phyloP scores from a whole-genome alignment of 202 grass and related monocot genomes.

The Schoenoplectus tabernaemontani region DNA sequence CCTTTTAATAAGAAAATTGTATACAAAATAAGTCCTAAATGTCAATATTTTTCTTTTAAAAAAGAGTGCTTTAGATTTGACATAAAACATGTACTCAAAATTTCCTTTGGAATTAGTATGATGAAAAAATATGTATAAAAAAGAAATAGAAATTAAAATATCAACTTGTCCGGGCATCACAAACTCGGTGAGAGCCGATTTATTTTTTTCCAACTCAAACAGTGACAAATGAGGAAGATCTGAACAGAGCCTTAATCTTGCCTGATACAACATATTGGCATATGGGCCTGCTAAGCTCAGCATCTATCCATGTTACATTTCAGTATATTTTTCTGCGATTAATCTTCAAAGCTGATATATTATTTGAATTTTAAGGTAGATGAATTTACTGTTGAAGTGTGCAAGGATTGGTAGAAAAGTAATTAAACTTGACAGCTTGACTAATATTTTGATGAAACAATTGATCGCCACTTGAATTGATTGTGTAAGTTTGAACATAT shows the following conservation, averaged over 20 bases:
- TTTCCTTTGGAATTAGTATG: not conserved
- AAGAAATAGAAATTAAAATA: not conserved
- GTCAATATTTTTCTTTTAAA: not conserved
- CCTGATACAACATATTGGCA: not conserved
- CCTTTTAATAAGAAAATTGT: not conserved
- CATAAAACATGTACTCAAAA: not conserved
- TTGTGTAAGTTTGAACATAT: no score
- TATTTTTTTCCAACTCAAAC: not conserved
- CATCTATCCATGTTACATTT: not conserved
- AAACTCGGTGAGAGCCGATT: no score
- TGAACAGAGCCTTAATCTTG: not conserved
- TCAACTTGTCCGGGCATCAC: not conserved
- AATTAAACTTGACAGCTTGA: no score
- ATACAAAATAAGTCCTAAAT: not conserved
- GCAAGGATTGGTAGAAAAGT: no score
- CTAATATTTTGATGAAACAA: no score
- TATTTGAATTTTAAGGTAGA: no score
- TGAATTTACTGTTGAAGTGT: no score
- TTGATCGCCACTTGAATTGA: no score
- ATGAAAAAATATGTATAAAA: not conserved
- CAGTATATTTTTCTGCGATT: not conserved
- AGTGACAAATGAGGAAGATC: no score
- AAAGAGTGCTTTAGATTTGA: not conserved
- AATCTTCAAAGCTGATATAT: not conserved
- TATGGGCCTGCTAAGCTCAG: not conserved